phyloP scores from a whole-genome alignment of 2,329 filamentous ascomycete genomes.

The Alternaria burnsii region DNA sequence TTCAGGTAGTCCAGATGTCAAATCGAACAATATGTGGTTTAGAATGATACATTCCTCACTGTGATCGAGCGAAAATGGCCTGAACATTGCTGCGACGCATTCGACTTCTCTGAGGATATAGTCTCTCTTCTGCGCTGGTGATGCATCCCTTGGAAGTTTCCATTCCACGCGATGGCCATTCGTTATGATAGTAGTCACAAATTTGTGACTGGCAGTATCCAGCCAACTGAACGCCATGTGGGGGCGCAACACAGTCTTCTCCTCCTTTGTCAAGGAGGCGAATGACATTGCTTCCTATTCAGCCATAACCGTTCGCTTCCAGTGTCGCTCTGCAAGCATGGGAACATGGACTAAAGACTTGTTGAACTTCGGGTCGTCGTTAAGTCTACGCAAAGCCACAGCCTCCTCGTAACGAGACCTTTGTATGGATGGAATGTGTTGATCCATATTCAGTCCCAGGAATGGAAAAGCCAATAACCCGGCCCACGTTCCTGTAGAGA shows the following conservation, averaged over 20 bases:
- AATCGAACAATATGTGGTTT: not conserved
- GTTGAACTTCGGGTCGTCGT: not conserved
- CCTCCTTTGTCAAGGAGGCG: not conserved
- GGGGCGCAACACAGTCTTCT: not conserved
- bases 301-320: not conserved
- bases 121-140: not conserved
- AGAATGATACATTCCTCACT: not conserved
- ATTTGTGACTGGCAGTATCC: not conserved
- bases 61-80: not conserved
- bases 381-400: conserved; percentile 1
- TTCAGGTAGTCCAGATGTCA: not conserved
- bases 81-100: not conserved
- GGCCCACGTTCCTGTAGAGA: not conserved
- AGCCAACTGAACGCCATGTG: conserved; percentile 1
- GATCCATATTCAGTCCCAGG: not conserved
- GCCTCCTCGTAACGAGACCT: not conserved
- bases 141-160: not conserved
- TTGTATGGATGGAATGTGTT: not conserved
- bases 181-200: not conserved
- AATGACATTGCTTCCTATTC: not conserved
- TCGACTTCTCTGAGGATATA: not conserved
- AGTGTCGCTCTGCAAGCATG: not conserved
- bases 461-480: not conserved
- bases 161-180: not conserved
- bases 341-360: not conserved